A percentile compares a stretch with the other conserved stretches of the same genome.
phyloP scores from a whole-genome alignment of 768 basidiomycete species.

The Nidula microcarpa region DNA sequence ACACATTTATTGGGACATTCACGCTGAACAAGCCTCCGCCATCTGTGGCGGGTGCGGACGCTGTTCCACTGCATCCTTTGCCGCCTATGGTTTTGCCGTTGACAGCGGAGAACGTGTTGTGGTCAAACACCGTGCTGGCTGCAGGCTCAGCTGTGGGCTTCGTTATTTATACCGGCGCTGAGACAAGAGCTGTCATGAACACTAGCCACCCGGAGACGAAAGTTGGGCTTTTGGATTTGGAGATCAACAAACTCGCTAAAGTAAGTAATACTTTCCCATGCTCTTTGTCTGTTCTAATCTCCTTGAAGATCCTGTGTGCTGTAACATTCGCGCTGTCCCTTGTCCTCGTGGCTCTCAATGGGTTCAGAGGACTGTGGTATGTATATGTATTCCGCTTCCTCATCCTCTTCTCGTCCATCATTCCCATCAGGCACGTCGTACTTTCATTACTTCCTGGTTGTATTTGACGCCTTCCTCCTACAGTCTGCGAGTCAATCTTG shows the following conservation, averaged over 20 bases:
- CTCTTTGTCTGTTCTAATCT: neutral
- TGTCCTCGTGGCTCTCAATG: slow-evolving; percentile 91
- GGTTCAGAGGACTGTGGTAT: slow-evolving; percentile 94
- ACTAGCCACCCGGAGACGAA: slow-evolving; percentile 97
- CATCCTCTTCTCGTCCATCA: slow-evolving; percentile 97
- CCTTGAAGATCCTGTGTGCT: slow-evolving; percentile 78
- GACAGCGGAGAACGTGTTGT: slow-evolving; percentile 94
- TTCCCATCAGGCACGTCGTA: slow-evolving; percentile 90
- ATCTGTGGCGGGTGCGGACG: slow-evolving; percentile 17
- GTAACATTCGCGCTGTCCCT: slow-evolving; percentile 92
- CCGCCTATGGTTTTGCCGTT: slow-evolving; percentile 71
- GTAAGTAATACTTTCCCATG: slow-evolving; percentile 45
- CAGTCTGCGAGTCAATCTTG: slow-evolving; percentile 97
- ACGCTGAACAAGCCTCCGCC: slow-evolving; percentile 57
- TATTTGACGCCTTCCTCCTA: neutral
- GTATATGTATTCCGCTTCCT: slow-evolving; percentile 96
- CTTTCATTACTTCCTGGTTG: neutral
- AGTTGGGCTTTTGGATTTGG: slow-evolving; percentile 85
- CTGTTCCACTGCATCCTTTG: slow-evolving; percentile 36
- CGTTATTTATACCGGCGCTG: slow-evolving; percentile 90
- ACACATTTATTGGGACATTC: slow-evolving; percentile 91
- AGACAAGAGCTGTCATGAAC: slow-evolving; percentile 98
- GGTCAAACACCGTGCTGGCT: slow-evolving; percentile 97
- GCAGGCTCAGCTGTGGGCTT: slow-evolving; percentile 92
- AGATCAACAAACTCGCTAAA: slow-evolving; percentile 96